Conservation (phyloP, 345 rosid species). For the Arabis alpina region DNA sequence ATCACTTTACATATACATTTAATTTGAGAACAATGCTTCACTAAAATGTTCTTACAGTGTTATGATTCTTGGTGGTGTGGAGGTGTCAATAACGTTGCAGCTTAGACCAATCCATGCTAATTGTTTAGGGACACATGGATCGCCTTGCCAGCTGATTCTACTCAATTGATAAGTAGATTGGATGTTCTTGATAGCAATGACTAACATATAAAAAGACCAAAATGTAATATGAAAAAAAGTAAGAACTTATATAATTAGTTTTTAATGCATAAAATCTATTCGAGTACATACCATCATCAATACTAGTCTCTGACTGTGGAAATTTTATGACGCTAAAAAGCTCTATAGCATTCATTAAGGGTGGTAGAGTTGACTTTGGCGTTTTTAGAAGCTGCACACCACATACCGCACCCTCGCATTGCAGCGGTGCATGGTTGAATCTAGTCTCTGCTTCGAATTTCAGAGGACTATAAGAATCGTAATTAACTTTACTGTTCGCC, state of each 20-base stretch:
- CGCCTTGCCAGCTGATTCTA: slow-evolving; percentile 53
- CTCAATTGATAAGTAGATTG: slow-evolving; percentile 41
- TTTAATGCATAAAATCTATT: background rate
- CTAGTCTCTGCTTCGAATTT: slow-evolving; percentile 17
- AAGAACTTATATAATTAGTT: no score
- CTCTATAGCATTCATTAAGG: slow-evolving; percentile 39
- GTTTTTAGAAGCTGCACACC: slow-evolving; percentile 15
- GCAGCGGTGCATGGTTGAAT: background rate
- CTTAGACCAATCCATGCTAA: slow-evolving; percentile 44
- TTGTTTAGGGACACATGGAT: slow-evolving; percentile 49
- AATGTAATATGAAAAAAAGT: background rate
- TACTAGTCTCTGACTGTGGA: slow-evolving; percentile 34
- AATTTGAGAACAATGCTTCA: background rate
- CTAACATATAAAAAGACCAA: slow-evolving; percentile 7
- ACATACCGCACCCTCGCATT: slow-evolving; percentile 30
- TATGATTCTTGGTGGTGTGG: slow-evolving; percentile 47
- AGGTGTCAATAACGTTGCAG: slow-evolving; percentile 32
- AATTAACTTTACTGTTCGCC: slow-evolving; percentile 2
- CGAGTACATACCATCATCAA: slow-evolving; percentile 39
- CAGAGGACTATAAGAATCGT: slow-evolving; percentile 14
- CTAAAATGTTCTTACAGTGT: slow-evolving; percentile 46
- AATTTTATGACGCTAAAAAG: slow-evolving; percentile 18
- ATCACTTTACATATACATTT: background rate
- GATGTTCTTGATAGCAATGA: slow-evolving; percentile 47
- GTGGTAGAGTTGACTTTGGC: slow-evolving; percentile 35